phyloP scores from a whole-genome alignment of 257 asterid genomes.

The Perilla frutescens region DNA sequence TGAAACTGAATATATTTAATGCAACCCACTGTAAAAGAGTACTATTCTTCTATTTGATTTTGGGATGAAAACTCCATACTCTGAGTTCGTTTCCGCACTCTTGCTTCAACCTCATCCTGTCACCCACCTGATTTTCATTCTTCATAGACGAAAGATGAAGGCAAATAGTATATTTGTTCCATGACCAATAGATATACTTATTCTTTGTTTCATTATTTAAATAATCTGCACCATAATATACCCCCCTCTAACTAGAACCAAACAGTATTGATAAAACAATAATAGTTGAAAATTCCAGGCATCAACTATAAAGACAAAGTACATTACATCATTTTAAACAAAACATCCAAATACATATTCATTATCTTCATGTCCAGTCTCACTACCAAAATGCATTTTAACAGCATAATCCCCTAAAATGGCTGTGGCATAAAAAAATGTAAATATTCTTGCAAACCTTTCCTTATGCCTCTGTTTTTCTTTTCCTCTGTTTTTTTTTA shows the following conservation, averaged over 20 bases:
- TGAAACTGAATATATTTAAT: constrained; percentile 22
- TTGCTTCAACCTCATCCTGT: constrained; percentile 1
- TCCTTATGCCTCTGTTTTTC: not conserved
- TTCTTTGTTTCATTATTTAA: not conserved
- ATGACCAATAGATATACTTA: no score
- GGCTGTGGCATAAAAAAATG: not conserved
- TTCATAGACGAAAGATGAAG: no score
- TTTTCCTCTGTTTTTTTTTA: not conserved
- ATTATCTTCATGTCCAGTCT: not conserved
- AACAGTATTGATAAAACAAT: not conserved
- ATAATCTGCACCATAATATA: not conserved
- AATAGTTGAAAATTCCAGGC: not conserved
- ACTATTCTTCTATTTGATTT: constrained; percentile 1
- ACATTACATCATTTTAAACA: not conserved
- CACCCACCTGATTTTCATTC: no score
- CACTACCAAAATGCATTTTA: not conserved
- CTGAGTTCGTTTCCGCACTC: not conserved
- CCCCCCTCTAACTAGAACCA: not conserved
- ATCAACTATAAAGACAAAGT: not conserved
- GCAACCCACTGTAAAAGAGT: constrained; percentile 15
- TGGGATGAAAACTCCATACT: constrained; percentile 2
- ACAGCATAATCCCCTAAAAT: not conserved
- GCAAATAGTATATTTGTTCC: no score
- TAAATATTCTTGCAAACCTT: not conserved
- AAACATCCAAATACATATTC: not conserved